These are phyloP conservation scores for Ascomycota sp. DNA, from an alignment of 2,329 filamentous ascomycete species.

Conservation along the genomic window DNA sequence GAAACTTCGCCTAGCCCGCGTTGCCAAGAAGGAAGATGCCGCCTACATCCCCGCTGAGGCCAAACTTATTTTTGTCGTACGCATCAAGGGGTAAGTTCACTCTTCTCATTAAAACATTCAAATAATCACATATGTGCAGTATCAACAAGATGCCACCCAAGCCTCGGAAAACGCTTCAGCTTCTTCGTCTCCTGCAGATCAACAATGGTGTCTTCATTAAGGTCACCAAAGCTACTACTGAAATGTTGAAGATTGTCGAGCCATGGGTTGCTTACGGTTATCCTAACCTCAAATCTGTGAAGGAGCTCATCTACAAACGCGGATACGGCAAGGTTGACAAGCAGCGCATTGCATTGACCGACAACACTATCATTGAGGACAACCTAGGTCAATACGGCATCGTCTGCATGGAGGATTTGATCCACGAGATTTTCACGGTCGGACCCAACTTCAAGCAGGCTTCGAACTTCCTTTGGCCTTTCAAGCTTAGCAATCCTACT, in stretches of 20 bases:
- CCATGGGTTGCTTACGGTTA: constrained; percentile 98
- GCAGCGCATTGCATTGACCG: constrained; percentile 88
- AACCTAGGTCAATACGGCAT: constrained; percentile 95
- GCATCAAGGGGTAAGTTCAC: constrained; percentile 74
- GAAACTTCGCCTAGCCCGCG: constrained; percentile 81
- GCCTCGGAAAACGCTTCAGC: constrained; percentile 99
- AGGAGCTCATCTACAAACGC: constrained; percentile 99
- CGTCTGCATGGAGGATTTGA: constrained; percentile 96
- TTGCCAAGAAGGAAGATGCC: constrained; percentile 78
- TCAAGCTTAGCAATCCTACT: constrained; percentile 97
- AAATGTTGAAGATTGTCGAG: constrained; percentile 98
- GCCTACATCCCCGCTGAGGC: constrained; percentile 90
- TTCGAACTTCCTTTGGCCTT: constrained; percentile 98
- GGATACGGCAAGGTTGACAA: constrained; percentile 98
- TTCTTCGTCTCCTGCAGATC: constrained; percentile 98
- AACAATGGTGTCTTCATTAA: constrained; percentile 99
- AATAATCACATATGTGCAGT: constrained; percentile 25
- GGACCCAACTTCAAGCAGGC: constrained; percentile 99
- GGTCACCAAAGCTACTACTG: constrained; percentile 89
- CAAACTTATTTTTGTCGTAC: constrained; percentile 93
- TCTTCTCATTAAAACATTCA: not conserved
- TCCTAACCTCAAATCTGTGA: constrained; percentile 97
- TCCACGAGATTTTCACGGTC: constrained; percentile 98
- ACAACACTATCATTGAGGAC: constrained; percentile 96
- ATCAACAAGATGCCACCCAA: constrained; percentile 99